Evolutionary conservation across 345 rosid species (phyloP).

Genomic region (Jatropha curcas): DNA sequence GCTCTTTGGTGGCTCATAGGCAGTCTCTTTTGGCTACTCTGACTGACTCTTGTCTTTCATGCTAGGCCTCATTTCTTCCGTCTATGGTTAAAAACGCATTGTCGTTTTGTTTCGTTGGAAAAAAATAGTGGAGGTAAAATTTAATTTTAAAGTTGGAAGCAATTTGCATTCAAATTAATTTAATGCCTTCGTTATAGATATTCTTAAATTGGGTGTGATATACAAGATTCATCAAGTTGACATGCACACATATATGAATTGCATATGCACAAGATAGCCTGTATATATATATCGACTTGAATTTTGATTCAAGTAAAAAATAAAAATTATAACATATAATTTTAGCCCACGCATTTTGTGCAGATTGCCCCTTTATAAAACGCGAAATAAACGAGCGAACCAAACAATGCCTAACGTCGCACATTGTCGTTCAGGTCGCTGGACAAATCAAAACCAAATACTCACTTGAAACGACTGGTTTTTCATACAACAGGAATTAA

Average conservation of each 20-base stretch:
- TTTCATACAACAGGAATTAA: too few relatives aligned
- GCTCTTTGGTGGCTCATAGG: constrained; percentile 20
- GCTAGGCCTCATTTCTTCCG: constrained; percentile 23
- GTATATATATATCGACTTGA: too few relatives aligned
- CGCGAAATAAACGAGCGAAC: too few relatives aligned
- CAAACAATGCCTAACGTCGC: too few relatives aligned
- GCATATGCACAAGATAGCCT: too few relatives aligned
- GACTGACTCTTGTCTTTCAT: constrained; percentile 38
- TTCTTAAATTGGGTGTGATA: neutral
- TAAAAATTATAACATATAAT: neutral
- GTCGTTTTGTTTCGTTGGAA: neutral
- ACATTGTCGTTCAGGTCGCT: too few relatives aligned
- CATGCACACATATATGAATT: neutral
- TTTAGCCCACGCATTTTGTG: neutral
- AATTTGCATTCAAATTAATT: neutral
- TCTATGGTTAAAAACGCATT: neutral
- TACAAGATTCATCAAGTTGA: neutral
- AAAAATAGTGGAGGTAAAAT: neutral
- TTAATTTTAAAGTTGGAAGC: too few relatives aligned
- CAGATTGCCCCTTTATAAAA: too few relatives aligned
- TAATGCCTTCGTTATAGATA: too few relatives aligned
- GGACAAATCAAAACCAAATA: too few relatives aligned
- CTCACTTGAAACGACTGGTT: too few relatives aligned
- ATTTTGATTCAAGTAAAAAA: too few relatives aligned
- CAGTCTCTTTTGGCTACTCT: constrained; percentile 39